Percentiles rank a stretch among this genome's conserved stretches.
Evolutionary conservation across 106 monocot genomes (phyloP).

Genomic region (Alisma plantagoaquatica): DNA sequence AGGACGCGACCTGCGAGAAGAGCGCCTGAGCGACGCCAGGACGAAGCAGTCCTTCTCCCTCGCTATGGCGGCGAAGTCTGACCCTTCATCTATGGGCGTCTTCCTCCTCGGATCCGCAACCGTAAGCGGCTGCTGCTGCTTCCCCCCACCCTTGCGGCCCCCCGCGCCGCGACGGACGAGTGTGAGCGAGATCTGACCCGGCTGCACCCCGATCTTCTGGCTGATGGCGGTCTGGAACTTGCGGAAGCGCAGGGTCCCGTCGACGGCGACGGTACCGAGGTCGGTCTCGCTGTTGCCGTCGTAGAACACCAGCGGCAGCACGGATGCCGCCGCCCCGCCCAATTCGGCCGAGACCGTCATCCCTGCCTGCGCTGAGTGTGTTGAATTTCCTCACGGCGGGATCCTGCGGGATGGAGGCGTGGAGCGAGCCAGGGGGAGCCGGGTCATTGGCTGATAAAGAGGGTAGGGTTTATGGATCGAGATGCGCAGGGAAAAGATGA

Average conservation of each 20-base stretch:
- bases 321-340: too few species aligned
- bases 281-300: slow-evolving; percentile 5
- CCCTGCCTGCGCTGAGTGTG: too few species aligned
- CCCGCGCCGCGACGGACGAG: slow-evolving; percentile 5
- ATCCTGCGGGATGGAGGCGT: too few species aligned
- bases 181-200: slow-evolving; percentile 13
- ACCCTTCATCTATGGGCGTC: slow-evolving; percentile 11
- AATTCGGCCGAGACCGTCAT: too few species aligned
- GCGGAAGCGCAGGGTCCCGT: slow-evolving; percentile 1
- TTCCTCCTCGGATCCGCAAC: too few species aligned
- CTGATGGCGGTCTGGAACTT: neutral
- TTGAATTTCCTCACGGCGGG: too few species aligned
- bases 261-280: slow-evolving; percentile 8
- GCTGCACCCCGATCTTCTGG: slow-evolving; percentile 5
- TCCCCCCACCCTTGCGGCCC: too few species aligned
- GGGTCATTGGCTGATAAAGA: too few species aligned
- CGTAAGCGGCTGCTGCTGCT: too few species aligned
- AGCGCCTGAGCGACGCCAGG: slow-evolving; percentile 1
- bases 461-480: too few species aligned
- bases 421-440: too few species aligned
- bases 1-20: neutral
- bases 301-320: slow-evolving; percentile 3
- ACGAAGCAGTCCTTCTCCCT: slow-evolving; percentile 7
- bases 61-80: slow-evolving; percentile 7
- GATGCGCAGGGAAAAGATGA: too few species aligned